Evolutionary conservation across 2,329 filamentous ascomycete species (phyloP), one percentile per base, ranked within the genome.

Genomic region (Verticillium nonalfalfae): DNA sequence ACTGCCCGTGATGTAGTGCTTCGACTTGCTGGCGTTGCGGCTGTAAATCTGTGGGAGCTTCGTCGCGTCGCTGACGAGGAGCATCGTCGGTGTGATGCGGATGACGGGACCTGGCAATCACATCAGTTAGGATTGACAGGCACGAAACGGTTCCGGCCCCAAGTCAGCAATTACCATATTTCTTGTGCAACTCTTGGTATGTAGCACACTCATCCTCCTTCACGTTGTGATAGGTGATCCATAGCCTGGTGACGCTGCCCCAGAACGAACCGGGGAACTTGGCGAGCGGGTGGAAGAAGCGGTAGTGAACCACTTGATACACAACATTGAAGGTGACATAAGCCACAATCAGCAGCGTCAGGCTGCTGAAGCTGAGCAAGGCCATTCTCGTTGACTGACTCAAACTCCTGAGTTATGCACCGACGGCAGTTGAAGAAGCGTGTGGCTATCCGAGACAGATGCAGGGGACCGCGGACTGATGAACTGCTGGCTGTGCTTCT

Each of bases 1-100:
- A 31, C 76, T 81, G 21, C 83, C 83, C 0, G 82, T 81, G 62
- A 85, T 82, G 68, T 86, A 87, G 69, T 85, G 80, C 57, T 82
- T 76, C 1, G 81, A 81, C 68, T 87, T 87, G 71, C 84, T 76
- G 5, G 79, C 82, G 64, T 81, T 74, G 26, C 82, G 79, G 59
- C 77, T 75, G 71, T 86, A 87, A 33, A 87, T 79, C 14, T 78
- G 75, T 0, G 84, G 84, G 2, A 87, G 75, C 67, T 82, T 80
- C 1, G 75, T 79, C 0, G 84, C 77, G 66, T 83, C 81, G 67
- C 71, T 79, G 60, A 85, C 79, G 5, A 84, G 72, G 21, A 85
- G 75, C 66, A 85, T 73, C 0, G 80, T 82, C 0, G 81, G 82
- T 5, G 79, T 80, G 62, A 85, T 77, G 21, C 81, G 78, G 50